phyloP scores from a whole-genome alignment of 352 stramenopile genomes.

The Phytophthora vignae region DNA sequence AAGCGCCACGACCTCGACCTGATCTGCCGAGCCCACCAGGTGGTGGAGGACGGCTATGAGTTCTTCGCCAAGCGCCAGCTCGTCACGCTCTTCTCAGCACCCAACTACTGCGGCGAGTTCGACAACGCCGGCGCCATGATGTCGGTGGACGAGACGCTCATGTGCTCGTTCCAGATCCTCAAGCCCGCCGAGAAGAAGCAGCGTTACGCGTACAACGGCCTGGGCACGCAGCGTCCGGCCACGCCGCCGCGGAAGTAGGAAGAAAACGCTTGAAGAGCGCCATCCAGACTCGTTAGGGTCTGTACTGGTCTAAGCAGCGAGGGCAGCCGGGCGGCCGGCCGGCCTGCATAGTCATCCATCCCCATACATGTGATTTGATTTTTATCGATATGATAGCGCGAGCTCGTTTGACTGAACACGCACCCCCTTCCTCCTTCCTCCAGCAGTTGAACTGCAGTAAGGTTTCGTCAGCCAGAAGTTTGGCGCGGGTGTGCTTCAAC shows the following conservation, averaged over 20 bases:
- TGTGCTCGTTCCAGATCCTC: slow-evolving; percentile 89
- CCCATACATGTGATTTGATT: slow-evolving; percentile 52
- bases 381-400: slow-evolving; percentile 45
- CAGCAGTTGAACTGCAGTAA: neutral
- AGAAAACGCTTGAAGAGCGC: slow-evolving; percentile 12
- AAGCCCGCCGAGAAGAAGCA: slow-evolving; percentile 88
- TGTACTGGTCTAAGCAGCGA: slow-evolving; percentile 22
- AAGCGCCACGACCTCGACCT: slow-evolving; percentile 98
- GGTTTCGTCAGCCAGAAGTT: neutral
- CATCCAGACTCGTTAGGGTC: slow-evolving; percentile 6
- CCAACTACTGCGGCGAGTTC: slow-evolving; percentile 99
- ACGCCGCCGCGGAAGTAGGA: slow-evolving; percentile 67
- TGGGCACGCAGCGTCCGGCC: slow-evolving; percentile 64
- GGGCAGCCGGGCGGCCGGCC: slow-evolving; percentile 8
- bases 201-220: slow-evolving; percentile 72
- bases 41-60: slow-evolving; percentile 99
- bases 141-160: slow-evolving; percentile 81
- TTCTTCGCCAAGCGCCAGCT: slow-evolving; percentile 99
- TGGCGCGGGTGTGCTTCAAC: neutral
- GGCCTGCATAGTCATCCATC: slow-evolving; percentile 41
- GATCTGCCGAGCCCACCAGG: slow-evolving; percentile 98
- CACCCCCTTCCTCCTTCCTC: slow-evolving; percentile 18
- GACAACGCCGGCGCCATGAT: slow-evolving; percentile 97
- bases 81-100: slow-evolving; percentile 99
- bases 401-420: slow-evolving; percentile 34